phyloP scores from a whole-genome alignment of 2,329 filamentous ascomycete genomes.

The Fusarium hostae region DNA sequence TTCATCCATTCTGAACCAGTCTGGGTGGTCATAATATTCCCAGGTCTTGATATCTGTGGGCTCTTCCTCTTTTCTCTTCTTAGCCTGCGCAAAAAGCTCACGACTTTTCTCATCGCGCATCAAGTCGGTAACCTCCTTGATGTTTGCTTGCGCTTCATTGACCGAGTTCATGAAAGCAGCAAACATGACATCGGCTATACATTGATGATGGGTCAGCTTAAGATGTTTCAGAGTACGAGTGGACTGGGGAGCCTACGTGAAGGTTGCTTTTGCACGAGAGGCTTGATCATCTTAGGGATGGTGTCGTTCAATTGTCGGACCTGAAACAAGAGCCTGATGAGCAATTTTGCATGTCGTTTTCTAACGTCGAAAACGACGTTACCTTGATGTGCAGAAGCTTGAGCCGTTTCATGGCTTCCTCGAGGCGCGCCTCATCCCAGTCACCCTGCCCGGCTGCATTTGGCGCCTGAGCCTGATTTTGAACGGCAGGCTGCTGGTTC shows the following conservation, averaged over 20 bases:
- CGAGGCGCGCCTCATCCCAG: slow-evolving; percentile 62
- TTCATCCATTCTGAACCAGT: slow-evolving; percentile 61
- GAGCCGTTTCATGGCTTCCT: slow-evolving; percentile 61
- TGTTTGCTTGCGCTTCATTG: slow-evolving; percentile 59
- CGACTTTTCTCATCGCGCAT: slow-evolving; percentile 60
- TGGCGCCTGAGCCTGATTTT: slow-evolving; percentile 33
- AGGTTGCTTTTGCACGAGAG: slow-evolving; percentile 61
- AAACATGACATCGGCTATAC: slow-evolving; percentile 62
- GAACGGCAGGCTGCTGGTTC: slow-evolving; percentile 36
- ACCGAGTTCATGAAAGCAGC: slow-evolving; percentile 60
- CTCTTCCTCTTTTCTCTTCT: slow-evolving; percentile 64
- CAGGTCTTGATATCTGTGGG: slow-evolving; percentile 68
- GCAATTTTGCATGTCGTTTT: slow-evolving; percentile 22
- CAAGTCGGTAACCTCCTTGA: slow-evolving; percentile 62
- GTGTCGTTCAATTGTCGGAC: slow-evolving; percentile 50
- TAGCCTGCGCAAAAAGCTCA: slow-evolving; percentile 63
- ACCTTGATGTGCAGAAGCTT: slow-evolving; percentile 67
- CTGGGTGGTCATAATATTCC: slow-evolving; percentile 67
- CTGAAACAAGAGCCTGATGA: slow-evolving; percentile 43
- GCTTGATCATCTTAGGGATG: slow-evolving; percentile 56
- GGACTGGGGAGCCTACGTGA: slow-evolving; percentile 57
- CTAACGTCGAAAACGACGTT: slow-evolving; percentile 31
- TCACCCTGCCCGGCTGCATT: slow-evolving; percentile 45
- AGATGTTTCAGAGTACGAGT: slow-evolving; percentile 31
- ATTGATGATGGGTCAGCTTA: slow-evolving; percentile 22